These are phyloP conservation scores for Penicillium janthinellum DNA, from an alignment of 2,329 filamentous ascomycete genomes.

Conservation along the genomic window DNA sequence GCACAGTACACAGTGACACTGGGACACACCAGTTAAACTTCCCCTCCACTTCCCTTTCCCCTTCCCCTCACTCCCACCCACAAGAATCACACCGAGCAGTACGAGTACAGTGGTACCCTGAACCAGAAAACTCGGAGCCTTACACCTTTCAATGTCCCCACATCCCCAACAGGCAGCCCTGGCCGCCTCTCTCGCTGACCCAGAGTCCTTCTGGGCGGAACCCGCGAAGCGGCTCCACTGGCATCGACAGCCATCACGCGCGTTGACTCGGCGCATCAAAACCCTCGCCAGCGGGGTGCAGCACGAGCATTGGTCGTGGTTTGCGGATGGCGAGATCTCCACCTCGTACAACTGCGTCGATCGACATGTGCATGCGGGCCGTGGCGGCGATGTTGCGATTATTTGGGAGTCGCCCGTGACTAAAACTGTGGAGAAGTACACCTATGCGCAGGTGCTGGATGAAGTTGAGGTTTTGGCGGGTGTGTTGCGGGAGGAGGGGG, in stretches of 20 bases:
- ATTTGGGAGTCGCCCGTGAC: conserved; percentile 89
- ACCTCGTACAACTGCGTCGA: conserved; percentile 92
- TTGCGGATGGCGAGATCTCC: conserved; percentile 82
- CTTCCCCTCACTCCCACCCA: background rate
- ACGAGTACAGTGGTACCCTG: background rate
- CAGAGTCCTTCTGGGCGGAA: conserved; percentile 71
- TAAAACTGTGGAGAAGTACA: conserved; percentile 68
- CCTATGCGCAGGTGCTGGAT: conserved; percentile 72
- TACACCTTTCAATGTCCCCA: conserved; percentile 21
- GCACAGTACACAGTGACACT: too few species aligned
- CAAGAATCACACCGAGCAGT: background rate
- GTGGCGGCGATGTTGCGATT: conserved; percentile 73
- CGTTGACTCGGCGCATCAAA: conserved; percentile 64
- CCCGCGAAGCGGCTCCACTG: conserved; percentile 77
- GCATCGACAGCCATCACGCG: conserved; percentile 71
- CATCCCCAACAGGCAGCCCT: conserved; percentile 55
- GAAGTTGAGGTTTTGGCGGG: conserved; percentile 83
- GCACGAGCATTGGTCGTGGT: conserved; percentile 86
- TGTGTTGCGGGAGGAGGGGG: conserved; percentile 78
- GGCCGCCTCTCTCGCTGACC: conserved; percentile 63
- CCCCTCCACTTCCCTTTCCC: background rate
- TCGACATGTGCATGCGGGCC: conserved; percentile 79
- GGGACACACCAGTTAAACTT: background rate
- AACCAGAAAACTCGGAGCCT: background rate
- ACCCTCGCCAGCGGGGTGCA: conserved; percentile 60